Base-by-base conservation (phyloP, 768 basidiomycete species). In the Lactarius pseudohatsudake region DNA sequence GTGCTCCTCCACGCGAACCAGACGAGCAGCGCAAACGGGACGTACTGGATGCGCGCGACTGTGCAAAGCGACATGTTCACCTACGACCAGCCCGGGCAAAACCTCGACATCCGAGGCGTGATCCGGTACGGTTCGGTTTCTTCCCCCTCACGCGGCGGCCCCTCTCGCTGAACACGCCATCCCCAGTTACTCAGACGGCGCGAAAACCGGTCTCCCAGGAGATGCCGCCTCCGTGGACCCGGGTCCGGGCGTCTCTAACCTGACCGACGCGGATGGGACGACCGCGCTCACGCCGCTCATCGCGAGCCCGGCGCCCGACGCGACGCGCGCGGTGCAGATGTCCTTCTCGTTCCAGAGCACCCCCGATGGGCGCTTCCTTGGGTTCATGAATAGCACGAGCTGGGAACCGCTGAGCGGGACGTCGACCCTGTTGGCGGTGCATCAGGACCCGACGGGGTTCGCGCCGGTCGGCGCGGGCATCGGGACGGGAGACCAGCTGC, bases 1-100 rank as follows among this genome's bases (percentile, higher is more conserved):
- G 83, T 81, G 40, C 75, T 85, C 45, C 71, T 84, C 18, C 68
- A 67, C 28, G 79, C 82, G 41, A 79, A 82, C 65, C 76, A 76
- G 65, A 79, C 77, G 7, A 70, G 61, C 34, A 77, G 76, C 26
- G 72, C 73, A 4, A 79, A 79, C 57, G 73, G 74, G 22, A 69
- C 72, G 54, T 79, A 74, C 70, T 79, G 76, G 77, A 75, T 82
- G 68, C 77, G 81, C 28, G 77, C 78, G 11, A 76, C 74, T 47
- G 70, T 81, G 68, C 79, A 80, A 56, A 72, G 64, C 55, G 72
- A 72, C 57, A 76, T 76, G 73, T 78, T 77, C 72, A 75, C 72
- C n/a, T 65, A 69, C 59, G 38, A 61, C 18, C 66, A 55, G 38
- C 47, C 56, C 28, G 66, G 69, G n/a, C 66, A 67, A 56, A 69